A percentile compares a stretch with the other conserved stretches of the same genome.
Evolutionary conservation across 805 yeast species (phyloP).

Genomic region (Cyberlindnera mycetangii): DNA sequence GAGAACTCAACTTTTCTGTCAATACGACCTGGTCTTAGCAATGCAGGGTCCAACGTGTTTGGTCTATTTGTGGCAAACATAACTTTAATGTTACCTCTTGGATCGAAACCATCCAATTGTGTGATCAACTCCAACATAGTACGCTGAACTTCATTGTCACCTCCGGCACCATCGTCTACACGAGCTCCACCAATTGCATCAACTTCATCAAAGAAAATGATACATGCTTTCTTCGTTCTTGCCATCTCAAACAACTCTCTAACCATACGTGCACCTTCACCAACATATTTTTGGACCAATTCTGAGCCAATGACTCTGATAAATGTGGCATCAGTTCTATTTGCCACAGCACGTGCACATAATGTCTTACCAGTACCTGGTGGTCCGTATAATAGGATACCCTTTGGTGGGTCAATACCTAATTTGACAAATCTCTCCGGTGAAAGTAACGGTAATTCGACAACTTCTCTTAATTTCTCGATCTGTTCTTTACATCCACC

Average conservation of each 20-base stretch:
- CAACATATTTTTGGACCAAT: slow-evolving; percentile 96
- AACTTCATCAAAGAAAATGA: slow-evolving; percentile 95
- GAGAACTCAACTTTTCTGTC: slow-evolving; percentile 98
- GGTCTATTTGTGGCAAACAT: slow-evolving; percentile 99
- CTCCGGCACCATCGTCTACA: slow-evolving; percentile 99
- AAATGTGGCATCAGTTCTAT: slow-evolving; percentile 98
- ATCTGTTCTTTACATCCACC: slow-evolving; percentile 99
- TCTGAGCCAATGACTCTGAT: slow-evolving; percentile 98
- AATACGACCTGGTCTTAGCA: slow-evolving; percentile 97
- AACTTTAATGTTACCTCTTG: slow-evolving; percentile 97
- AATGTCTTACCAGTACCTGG: slow-evolving; percentile 99
- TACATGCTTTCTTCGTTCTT: slow-evolving; percentile 95
- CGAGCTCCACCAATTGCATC: slow-evolving; percentile 99
- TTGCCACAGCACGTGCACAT: slow-evolving; percentile 99
- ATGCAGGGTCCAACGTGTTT: slow-evolving; percentile 95
- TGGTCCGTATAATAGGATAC: slow-evolving; percentile 93
- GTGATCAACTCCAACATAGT: slow-evolving; percentile 98
- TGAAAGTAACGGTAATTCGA: slow-evolving; percentile 86
- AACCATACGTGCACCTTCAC: slow-evolving; percentile 99
- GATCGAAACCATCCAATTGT: slow-evolving; percentile 97
- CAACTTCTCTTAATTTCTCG: slow-evolving; percentile 94
- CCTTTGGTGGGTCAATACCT: slow-evolving; percentile 99
- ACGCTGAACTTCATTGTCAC: slow-evolving; percentile 98
- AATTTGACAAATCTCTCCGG: slow-evolving; percentile 96
- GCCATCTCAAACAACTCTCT: slow-evolving; percentile 99